Conservation (phyloP, 306 rosid genomes). For the Quercus bicolor region DNA sequence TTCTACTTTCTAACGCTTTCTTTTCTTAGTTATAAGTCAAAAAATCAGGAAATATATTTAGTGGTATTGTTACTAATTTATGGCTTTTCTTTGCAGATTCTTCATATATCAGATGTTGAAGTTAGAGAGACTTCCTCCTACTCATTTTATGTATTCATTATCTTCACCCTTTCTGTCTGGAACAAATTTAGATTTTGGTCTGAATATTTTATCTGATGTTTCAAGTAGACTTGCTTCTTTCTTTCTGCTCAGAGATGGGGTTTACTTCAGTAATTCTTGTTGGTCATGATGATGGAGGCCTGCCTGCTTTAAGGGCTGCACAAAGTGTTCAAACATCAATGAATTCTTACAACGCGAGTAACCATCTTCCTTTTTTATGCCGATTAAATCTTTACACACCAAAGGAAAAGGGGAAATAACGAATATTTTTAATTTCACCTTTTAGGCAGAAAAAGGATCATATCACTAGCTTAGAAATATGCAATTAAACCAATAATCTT, state of each 20-base stretch:
- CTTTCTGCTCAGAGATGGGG: conserved; percentile 95
- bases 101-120: too few relatives aligned
- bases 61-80: too few relatives aligned
- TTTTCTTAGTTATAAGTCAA: too few relatives aligned
- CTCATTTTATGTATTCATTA: neutral
- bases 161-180: neutral
- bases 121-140: neutral
- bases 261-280: conserved; percentile 85
- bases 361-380: neutral
- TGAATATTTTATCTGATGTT: conserved; percentile 14
- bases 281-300: conserved; percentile 94
- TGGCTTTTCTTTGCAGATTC: too few relatives aligned
- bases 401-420: too few relatives aligned
- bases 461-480: too few relatives aligned
- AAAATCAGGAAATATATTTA: too few relatives aligned
- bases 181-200: neutral
- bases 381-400: neutral
- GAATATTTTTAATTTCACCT: too few relatives aligned
- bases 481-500: too few relatives aligned
- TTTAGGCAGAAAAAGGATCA: too few relatives aligned
- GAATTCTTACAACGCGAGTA: conserved; percentile 58
- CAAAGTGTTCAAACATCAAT: conserved; percentile 50
- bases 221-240: conserved; percentile 88
- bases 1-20: too few relatives aligned
- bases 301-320: conserved; percentile 77